Percentiles rank a stretch among this genome's conserved stretches.
These are phyloP conservation scores for Groenewaldozyma salmanticensis DNA, from an alignment of 805 yeast genomes.

Conservation along the genomic window DNA sequence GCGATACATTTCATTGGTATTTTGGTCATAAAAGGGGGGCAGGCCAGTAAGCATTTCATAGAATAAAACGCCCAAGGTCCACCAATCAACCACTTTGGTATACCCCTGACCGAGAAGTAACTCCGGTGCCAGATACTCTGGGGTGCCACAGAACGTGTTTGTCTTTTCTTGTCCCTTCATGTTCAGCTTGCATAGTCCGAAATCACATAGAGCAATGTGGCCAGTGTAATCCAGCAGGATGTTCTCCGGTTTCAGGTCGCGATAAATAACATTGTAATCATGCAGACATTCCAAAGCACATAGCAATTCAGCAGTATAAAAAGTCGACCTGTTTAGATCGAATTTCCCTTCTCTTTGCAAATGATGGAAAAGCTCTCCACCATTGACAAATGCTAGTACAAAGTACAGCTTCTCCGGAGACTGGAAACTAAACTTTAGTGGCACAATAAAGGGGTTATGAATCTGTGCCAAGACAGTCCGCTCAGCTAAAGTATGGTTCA, in stretches of 20 bases:
- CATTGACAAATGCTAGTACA: conserved; percentile 87
- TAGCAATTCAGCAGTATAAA: conserved; percentile 87
- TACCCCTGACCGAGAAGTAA: conserved; percentile 85
- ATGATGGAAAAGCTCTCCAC: conserved; percentile 94
- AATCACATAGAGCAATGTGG: conserved; percentile 95
- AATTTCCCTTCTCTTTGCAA: conserved; percentile 85
- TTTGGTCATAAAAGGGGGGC: conserved; percentile 96
- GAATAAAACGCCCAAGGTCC: conserved; percentile 91
- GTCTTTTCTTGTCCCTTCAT: conserved; percentile 82
- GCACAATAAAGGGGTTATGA: conserved; percentile 91
- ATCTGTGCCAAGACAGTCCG: conserved; percentile 90
- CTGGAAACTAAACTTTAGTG: conserved; percentile 91
- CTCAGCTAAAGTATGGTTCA: conserved; percentile 92
- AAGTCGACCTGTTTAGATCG: conserved; percentile 78
- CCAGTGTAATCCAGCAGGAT: conserved; percentile 92
- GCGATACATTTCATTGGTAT: conserved; percentile 84
- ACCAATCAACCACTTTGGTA: conserved; percentile 94
- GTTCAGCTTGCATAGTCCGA: conserved; percentile 91
- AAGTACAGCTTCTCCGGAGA: conserved; percentile 90
- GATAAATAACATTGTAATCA: conserved; percentile 81
- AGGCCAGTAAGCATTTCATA: conserved; percentile 93
- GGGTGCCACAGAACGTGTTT: conserved; percentile 95
- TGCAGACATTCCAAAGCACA: conserved; percentile 91
- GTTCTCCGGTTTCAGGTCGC: conserved; percentile 95
- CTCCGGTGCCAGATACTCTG: conserved; percentile 96